A percentile compares a stretch with the other conserved stretches of the same genome.
Evolutionary conservation across 2,329 filamentous ascomycete genomes (phyloP).

Genomic region (Arthrobotrys conoides): DNA sequence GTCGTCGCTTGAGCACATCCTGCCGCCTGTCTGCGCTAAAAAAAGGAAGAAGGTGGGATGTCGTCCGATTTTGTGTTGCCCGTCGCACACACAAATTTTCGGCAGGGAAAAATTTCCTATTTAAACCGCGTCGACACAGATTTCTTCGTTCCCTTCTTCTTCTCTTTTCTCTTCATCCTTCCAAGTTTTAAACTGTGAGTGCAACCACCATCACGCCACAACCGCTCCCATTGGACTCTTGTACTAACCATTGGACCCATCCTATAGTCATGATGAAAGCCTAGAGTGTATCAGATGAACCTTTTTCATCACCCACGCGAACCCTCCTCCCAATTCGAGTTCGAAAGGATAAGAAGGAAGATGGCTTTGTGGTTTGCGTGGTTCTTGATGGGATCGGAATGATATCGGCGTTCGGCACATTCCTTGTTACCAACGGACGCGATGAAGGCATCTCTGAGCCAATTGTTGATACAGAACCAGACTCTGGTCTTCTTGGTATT

Average conservation of each 20-base stretch:
- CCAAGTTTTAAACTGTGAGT: conserved; percentile 98
- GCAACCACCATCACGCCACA: conserved; percentile 58
- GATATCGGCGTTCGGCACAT: conserved; percentile 97
- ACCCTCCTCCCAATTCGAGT: conserved; percentile 80
- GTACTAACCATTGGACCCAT: conserved; percentile 66
- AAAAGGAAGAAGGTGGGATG: conserved; percentile 50
- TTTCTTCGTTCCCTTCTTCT: conserved; percentile 37
- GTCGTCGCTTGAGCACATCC: conserved; percentile 28
- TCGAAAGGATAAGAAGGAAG: conserved; percentile 80
- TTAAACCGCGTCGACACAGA: conserved; percentile 42
- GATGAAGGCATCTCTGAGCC: conserved; percentile 95
- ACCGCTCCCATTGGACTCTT: background rate
- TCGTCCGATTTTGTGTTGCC: conserved; percentile 54
- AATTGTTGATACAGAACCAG: conserved; percentile 35
- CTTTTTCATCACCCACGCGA: conserved; percentile 75
- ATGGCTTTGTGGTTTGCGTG: conserved; percentile 68
- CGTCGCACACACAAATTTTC: conserved; percentile 46
- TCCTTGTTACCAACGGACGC: conserved; percentile 99
- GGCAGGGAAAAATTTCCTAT: conserved; percentile 55
- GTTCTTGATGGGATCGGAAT: conserved; percentile 78
- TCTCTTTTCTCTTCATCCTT: conserved; percentile 81
- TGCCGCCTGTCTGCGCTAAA: background rate
- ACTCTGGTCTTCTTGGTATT: background rate
- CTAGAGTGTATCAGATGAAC: conserved; percentile 93
- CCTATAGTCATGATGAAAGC: conserved; percentile 95